phyloP scores from a whole-genome alignment of 371 early-diverging fungal genomes.

The Apophysomyces trapeziformis region DNA sequence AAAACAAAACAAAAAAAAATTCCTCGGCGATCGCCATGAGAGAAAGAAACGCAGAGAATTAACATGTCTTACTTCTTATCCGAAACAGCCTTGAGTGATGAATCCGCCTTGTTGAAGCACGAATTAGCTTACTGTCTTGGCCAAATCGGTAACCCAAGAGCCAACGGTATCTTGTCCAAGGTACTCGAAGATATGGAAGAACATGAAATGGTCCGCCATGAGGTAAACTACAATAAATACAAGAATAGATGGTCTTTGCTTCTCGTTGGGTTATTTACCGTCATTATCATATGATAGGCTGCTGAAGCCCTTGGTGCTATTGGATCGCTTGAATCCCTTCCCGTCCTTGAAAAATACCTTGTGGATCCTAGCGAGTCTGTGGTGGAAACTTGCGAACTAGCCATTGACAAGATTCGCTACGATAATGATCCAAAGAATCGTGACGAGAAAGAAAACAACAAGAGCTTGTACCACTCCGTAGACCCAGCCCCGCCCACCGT shows the following conservation, averaged over 20 bases:
- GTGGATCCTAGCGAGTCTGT: constrained; percentile 72
- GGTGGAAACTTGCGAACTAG: constrained; percentile 95
- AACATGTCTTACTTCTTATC: neutral
- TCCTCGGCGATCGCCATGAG: neutral
- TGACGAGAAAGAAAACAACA: constrained; percentile 40
- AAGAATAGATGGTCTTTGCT: neutral
- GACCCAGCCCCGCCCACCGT: constrained; percentile 92
- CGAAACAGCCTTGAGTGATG: constrained; percentile 74
- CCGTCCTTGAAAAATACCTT: constrained; percentile 74
- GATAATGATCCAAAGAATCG: constrained; percentile 64
- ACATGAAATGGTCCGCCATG: constrained; percentile 99
- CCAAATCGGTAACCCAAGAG: constrained; percentile 92
- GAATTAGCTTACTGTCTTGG: constrained; percentile 99
- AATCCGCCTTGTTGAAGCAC: constrained; percentile 96
- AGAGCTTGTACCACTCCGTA: constrained; percentile 76
- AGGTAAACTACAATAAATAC: constrained; percentile 50
- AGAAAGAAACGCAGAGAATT: too few relatives aligned
- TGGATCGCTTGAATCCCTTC: constrained; percentile 69
- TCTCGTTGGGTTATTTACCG: too few relatives aligned
- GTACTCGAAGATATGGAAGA: constrained; percentile 76
- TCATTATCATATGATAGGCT: constrained; percentile 55
- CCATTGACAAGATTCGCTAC: constrained; percentile 86
- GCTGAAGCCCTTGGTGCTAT: constrained; percentile 98
- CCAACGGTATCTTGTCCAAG: constrained; percentile 72
- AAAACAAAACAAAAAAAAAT: neutral